These are phyloP conservation scores for Aspergillus taichungensis DNA, from an alignment of 495 filamentous ascomycete species.

Conservation along the genomic window DNA sequence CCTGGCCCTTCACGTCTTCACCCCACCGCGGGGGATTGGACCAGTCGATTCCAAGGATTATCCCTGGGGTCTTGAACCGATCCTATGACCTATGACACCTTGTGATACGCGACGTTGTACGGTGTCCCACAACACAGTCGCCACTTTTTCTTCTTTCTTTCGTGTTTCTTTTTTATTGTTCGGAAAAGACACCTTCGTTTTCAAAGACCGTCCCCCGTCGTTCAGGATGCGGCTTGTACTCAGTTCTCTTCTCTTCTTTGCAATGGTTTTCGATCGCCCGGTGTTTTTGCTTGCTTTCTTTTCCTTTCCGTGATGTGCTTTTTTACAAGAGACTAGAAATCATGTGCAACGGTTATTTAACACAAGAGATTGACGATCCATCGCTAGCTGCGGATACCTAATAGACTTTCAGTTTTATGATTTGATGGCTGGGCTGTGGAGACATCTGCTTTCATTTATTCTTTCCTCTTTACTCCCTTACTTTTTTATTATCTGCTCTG, in stretches of 20 bases:
- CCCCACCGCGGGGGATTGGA: conserved; percentile 35
- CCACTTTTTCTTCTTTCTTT: conserved; percentile 6
- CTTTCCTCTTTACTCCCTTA: background rate
- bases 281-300: too few species aligned
- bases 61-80: conserved; percentile 37
- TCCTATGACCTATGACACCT: too few species aligned
- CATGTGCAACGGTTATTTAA: conserved; percentile 15
- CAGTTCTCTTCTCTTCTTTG: too few species aligned
- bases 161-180: conserved; percentile 7
- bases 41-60: conserved; percentile 40
- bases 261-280: too few species aligned
- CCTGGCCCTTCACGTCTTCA: conserved; percentile 27
- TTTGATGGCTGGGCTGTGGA: conserved; percentile 8
- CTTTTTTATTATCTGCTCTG: background rate
- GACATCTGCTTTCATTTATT: background rate
- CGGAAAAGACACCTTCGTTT: too few species aligned
- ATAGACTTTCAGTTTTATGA: conserved; percentile 23
- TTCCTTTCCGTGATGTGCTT: too few species aligned
- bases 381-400: conserved; percentile 22
- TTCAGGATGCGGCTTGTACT: too few species aligned
- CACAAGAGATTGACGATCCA: conserved; percentile 18
- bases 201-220: too few species aligned
- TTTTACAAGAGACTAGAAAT: conserved; percentile 18
- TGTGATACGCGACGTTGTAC: too few species aligned
- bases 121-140: background rate